phyloP scores from a whole-genome alignment of 2,329 filamentous ascomycete species.

The Aspergillus costaricaensis region DNA sequence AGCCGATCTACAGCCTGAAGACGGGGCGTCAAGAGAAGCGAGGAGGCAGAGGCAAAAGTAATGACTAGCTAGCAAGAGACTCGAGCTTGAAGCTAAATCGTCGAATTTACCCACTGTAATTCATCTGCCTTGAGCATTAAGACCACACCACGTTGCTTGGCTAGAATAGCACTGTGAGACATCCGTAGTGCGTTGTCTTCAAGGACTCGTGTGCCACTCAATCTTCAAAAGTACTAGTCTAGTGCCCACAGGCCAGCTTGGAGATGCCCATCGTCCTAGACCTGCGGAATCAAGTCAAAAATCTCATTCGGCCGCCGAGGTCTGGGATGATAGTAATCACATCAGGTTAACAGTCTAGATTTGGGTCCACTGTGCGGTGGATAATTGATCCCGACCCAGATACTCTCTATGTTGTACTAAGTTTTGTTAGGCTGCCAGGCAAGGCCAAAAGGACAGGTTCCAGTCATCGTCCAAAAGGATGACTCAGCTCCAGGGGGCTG shows the following conservation, averaged over 20 bases:
- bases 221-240: too few species aligned
- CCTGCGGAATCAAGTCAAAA: background rate
- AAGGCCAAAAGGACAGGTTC: background rate
- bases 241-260: background rate
- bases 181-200: background rate
- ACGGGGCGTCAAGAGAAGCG: background rate
- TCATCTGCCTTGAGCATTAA: too few species aligned
- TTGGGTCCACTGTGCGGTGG: slow-evolving; percentile 2
- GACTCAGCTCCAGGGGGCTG: background rate
- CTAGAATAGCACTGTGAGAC: background rate
- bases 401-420: background rate
- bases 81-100: too few species aligned
- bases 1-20: background rate
- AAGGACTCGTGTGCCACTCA: too few species aligned
- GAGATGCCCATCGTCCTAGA: background rate
- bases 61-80: background rate
- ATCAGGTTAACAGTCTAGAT: slow-evolving; percentile 1
- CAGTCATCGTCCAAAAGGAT: background rate
- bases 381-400: background rate
- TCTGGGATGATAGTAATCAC: background rate
- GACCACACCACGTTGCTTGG: background rate
- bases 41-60: background rate
- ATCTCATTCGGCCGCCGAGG: background rate
- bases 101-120: background rate
- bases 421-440: background rate